Evolutionary conservation across 306 rosid genomes (phyloP).

Genomic region (Cicer judaicum): DNA sequence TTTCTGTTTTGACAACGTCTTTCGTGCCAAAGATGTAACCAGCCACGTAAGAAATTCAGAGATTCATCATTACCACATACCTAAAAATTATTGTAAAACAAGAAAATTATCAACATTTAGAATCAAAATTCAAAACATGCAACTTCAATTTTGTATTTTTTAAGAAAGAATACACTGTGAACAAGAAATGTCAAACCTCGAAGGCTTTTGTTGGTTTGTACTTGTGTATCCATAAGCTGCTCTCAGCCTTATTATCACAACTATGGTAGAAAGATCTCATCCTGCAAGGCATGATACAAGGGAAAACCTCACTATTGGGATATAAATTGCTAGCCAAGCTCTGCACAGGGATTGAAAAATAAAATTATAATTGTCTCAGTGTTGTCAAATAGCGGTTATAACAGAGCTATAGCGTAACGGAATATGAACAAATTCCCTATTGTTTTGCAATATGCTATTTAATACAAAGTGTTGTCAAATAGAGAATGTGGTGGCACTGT

Average conservation of each 20-base stretch:
- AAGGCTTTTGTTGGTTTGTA: conserved; percentile 80
- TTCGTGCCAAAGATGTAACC: conserved; percentile 81
- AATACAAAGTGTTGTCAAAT: no score
- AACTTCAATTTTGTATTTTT: not conserved
- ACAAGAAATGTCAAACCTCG: conserved; percentile 61
- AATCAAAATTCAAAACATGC: conserved; percentile 35
- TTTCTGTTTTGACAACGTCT: conserved; percentile 51
- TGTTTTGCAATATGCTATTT: no score
- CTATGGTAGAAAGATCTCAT: conserved; percentile 54
- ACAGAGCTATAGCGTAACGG: no score
- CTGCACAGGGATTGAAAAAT: conserved; percentile 26
- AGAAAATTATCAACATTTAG: conserved; percentile 10
- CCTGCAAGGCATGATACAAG: conserved; percentile 52
- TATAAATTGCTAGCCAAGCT: conserved; percentile 35
- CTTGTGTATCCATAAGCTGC: conserved; percentile 71
- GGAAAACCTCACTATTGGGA: conserved; percentile 28
- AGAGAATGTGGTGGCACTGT: no score
- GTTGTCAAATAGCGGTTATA: no score
- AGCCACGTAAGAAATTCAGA: conserved; percentile 67
- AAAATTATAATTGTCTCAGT: not conserved
- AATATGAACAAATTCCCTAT: no score
- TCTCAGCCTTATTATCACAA: conserved; percentile 53
- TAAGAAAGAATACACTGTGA: not conserved
- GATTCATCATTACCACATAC: conserved; percentile 85
- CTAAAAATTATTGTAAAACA: conserved; percentile 50